Conservation (phyloP, 1,284 basidiomycete species). For the Omphalotus olearius region DNA sequence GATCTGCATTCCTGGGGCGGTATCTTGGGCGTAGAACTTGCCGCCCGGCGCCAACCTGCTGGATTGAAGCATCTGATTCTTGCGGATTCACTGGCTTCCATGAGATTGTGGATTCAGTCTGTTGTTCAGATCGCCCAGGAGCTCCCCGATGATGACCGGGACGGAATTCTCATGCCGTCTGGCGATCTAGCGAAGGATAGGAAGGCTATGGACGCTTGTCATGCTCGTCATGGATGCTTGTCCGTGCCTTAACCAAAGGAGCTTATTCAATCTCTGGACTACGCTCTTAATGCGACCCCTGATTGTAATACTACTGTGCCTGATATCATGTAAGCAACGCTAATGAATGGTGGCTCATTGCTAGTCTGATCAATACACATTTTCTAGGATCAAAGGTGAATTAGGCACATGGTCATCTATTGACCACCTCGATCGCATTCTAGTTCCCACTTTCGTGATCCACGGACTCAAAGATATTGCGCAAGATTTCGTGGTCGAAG, state of each 20-base stretch:
- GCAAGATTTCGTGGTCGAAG: constrained; percentile 37
- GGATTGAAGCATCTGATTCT: constrained; percentile 40
- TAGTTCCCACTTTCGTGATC: constrained; percentile 43
- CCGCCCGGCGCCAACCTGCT: constrained; percentile 27
- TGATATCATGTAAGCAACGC: constrained; percentile 26
- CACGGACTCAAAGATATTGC: constrained; percentile 51
- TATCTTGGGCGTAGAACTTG: constrained; percentile 31
- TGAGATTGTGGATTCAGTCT: constrained; percentile 33
- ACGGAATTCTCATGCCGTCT: background rate
- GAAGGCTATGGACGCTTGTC: constrained; percentile 2
- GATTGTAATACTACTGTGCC: constrained; percentile 31
- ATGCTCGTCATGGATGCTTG: background rate
- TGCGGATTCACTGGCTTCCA: constrained; percentile 34
- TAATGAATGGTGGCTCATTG: background rate
- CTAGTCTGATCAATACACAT: background rate
- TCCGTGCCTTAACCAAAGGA: background rate
- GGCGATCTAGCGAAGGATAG: background rate
- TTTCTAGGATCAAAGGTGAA: constrained; percentile 47
- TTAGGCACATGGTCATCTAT: constrained; percentile 47
- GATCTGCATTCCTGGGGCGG: constrained; percentile 49
- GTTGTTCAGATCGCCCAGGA: constrained; percentile 12
- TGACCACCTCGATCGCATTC: constrained; percentile 39
- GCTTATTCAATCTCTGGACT: background rate
- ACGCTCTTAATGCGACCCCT: background rate
- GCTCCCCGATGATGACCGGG: background rate